Evolutionary conservation across 208 protist genomes (phyloP).

Genomic region (Crithidia brevicula): DNA sequence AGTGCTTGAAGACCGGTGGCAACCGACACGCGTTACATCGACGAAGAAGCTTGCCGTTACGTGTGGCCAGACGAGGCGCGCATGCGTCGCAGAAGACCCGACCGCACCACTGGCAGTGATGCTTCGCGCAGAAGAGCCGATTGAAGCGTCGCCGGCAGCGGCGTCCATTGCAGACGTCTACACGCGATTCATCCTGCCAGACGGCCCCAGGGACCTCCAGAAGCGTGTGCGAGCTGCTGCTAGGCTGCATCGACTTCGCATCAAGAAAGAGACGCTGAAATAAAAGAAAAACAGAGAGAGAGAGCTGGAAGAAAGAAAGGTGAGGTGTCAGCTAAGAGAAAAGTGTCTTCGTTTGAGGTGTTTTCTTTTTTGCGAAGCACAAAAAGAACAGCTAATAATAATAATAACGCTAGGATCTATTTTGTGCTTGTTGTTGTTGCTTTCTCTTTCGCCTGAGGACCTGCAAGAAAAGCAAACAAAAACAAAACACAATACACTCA

Average conservation of each 20-base stretch:
- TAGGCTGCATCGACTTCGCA: slow-evolving; percentile 11
- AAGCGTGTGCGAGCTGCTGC: slow-evolving; percentile 17
- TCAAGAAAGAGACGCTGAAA: slow-evolving; percentile 16
- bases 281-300: slow-evolving; percentile 22
- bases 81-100: slow-evolving; percentile 76
- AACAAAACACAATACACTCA: too few relatives aligned
- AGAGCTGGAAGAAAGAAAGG: slow-evolving; percentile 15
- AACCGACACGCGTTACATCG: slow-evolving; percentile 71
- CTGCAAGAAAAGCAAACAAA: too few relatives aligned
- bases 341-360: too few relatives aligned
- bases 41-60: slow-evolving; percentile 27
- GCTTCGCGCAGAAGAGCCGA: slow-evolving; percentile 46
- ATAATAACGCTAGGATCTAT: too few relatives aligned
- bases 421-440: too few relatives aligned
- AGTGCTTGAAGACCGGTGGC: slow-evolving; percentile 60
- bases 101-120: slow-evolving; percentile 88
- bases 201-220: slow-evolving; percentile 39
- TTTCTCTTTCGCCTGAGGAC: too few relatives aligned
- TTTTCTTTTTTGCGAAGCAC: too few relatives aligned
- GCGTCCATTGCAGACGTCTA: slow-evolving; percentile 27
- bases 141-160: slow-evolving; percentile 38
- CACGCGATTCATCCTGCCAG: slow-evolving; percentile 50
- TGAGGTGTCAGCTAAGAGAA: not conserved
- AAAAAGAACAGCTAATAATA: too few relatives aligned
- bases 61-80: slow-evolving; percentile 32